Base-by-base conservation (phyloP, 331 rosid species). In the Quercus lobata region DNA sequence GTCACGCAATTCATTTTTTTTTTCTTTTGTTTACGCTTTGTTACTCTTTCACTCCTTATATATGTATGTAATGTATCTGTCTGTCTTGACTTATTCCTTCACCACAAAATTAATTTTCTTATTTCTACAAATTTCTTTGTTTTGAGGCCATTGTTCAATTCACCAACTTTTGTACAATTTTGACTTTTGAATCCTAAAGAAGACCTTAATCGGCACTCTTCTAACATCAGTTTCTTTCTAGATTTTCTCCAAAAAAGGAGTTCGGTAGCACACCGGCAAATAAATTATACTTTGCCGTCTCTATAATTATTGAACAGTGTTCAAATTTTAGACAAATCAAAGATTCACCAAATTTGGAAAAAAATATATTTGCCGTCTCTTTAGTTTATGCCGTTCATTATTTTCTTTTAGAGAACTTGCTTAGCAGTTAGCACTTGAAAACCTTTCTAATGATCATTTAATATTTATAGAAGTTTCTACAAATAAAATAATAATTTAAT, bases 41-140 rank as follows among this genome's bases (percentile, higher is more conserved):
- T 61, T 61, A 4, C 35, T 24, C 7, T 24, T 24, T 61, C 14
- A 62, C 10, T 61, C 6, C 16, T 8, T 37, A 0, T 6, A 7
- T 37, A 35, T 37, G 2, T 35, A 29, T 15, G 17, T 49, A 49
- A 15, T 15, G 37, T 62, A 18, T 19, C 69, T 18, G 14, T 32
- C 22, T 24, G 6, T 74, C 12, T 65, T 70, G 85, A 81, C 85
- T 16, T 30, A 57, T 82, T 74, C 71, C 41, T n/a, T 57, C 63
- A 57, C 29, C 63, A 5, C 11, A n/a, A 57, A 22, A 57, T 57
- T 57, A 4, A 57, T n/a, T 57, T 57, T 57, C 61, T 57, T 57
- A n/a, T 17, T 11, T 16, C 3, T 62, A 41, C 6, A 25, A 12
- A 55, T 14, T 1, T 52, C 2, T 52, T 17, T 18, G n/a, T 69